Base-by-base conservation (phyloP, 192 early-diverging fungal genomes). In the Backusella sp. region DNA sequence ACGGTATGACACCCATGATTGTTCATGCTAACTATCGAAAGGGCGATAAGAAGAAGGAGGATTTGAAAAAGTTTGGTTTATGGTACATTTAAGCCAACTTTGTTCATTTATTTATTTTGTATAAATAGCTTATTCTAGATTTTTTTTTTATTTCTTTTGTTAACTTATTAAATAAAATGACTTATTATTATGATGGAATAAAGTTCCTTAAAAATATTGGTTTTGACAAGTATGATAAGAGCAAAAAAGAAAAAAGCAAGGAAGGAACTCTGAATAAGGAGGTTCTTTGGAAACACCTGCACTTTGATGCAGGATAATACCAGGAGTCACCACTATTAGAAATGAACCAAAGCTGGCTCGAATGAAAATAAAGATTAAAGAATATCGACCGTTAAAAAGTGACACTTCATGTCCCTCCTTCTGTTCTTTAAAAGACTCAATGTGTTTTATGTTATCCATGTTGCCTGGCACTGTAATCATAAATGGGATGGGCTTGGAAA, bases 1-100 rank as follows among this genome's bases (percentile, higher is more conserved):
- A 72, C 37, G 76, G 53, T 11, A 70, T 83, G 53, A 44, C 73
- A 4, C 82, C 82, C 6, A 80, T 80, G 76, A 83, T 83, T 15
- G 82, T 83, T 7, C 82, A 83, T 72, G 82, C 78, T 21, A 83
- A 83, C 73, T 83, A 77, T 37, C 68, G 78, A 41, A 62, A 65
- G 30, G 82, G 82, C 3, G 73, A 75, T 2, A 42, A 77, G 19
- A 83, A 83, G 62, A 72, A 71, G 66, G 66, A 76, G 15, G 53
- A 73, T 9, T 49, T 83, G 34, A 36, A 80, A 65, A 46, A 77
- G 56, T 79, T 76, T 66, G 76, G 73, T n/a, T 73, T 83, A 32
- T 83, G 82, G 82, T 83, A 83, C 42, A 70, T 83, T 68, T 71
- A 62, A 53, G 26, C 21, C 23, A 3, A 3, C 6, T 28, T 62